These are phyloP conservation scores for Colletotrichum sp. DNA, from an alignment of 2,329 filamentous ascomycete genomes.

Conservation along the genomic window DNA sequence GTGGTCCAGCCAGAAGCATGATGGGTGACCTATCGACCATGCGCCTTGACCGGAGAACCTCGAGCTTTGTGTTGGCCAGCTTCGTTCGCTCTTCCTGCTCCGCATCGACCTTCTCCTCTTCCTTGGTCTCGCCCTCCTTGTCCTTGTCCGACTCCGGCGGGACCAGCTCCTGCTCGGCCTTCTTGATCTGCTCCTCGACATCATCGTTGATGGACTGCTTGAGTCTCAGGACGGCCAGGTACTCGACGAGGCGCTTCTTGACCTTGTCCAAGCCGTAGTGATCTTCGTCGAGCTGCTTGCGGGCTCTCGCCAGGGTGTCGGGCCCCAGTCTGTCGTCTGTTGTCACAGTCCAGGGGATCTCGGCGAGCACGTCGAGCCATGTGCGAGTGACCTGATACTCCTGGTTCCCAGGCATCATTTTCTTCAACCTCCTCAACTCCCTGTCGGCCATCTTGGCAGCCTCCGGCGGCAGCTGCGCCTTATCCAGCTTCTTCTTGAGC, in stretches of 20 bases:
- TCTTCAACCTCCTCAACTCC: constrained; percentile 85
- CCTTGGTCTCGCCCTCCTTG: constrained; percentile 38
- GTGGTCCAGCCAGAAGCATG: constrained; percentile 88
- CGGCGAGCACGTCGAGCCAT: constrained; percentile 90
- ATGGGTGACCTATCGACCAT: constrained; percentile 97
- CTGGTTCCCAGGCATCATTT: constrained; percentile 95
- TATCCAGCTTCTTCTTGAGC: constrained; percentile 84
- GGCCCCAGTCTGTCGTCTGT: constrained; percentile 87
- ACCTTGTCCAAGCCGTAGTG: constrained; percentile 97
- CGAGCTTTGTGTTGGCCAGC: constrained; percentile 66
- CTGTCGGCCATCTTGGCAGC: constrained; percentile 89
- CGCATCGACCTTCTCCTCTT: constrained; percentile 23
- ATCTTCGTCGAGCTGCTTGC: constrained; percentile 92
- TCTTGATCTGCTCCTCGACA: constrained; percentile 78
- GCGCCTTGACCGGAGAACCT: constrained; percentile 79
- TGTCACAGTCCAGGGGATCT: constrained; percentile 88
- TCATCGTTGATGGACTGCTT: constrained; percentile 91
- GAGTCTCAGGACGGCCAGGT: constrained; percentile 92
- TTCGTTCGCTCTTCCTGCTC: constrained; percentile 37
- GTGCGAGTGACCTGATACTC: constrained; percentile 94
- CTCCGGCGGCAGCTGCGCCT: constrained; percentile 81
- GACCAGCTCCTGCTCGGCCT: constrained; percentile 63
- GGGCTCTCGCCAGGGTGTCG: constrained; percentile 78
- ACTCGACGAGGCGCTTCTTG: constrained; percentile 95
- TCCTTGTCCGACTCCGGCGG: constrained; percentile 26